Conservation (phyloP, 495 filamentous ascomycete genomes). For the Thozetella sp. region DNA sequence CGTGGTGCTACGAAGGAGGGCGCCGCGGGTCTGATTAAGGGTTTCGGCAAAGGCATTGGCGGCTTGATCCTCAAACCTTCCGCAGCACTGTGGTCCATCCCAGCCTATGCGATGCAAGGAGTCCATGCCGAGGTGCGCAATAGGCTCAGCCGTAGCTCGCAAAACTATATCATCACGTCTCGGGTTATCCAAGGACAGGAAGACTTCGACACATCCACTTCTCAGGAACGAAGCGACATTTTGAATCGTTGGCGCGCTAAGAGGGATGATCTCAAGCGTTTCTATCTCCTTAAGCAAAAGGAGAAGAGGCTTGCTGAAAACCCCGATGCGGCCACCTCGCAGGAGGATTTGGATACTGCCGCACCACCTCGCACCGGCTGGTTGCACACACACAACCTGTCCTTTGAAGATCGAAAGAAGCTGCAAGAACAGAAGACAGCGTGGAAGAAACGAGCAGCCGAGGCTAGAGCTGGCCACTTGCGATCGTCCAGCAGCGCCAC, state of each 20-base stretch:
- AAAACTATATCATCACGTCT: slow-evolving; percentile 73
- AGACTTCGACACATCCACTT: slow-evolving; percentile 50
- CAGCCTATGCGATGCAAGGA: slow-evolving; percentile 75
- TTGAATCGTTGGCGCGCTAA: slow-evolving; percentile 57
- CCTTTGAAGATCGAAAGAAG: slow-evolving; percentile 46
- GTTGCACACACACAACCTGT: slow-evolving; percentile 36
- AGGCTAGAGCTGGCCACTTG: neutral
- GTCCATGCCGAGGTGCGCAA: slow-evolving; percentile 73
- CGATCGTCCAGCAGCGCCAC: slow-evolving; percentile 12
- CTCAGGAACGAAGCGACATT: slow-evolving; percentile 58
- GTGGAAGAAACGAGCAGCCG: slow-evolving; percentile 27
- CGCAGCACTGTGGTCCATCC: slow-evolving; percentile 67
- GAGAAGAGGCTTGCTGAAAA: slow-evolving; percentile 18
- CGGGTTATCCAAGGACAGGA: slow-evolving; percentile 72
- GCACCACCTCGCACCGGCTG: slow-evolving; percentile 32
- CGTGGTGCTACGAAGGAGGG: slow-evolving; percentile 71
- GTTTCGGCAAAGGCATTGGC: slow-evolving; percentile 74
- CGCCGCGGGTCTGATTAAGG: slow-evolving; percentile 69
- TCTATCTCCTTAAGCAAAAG: slow-evolving; percentile 37
- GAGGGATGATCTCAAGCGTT: slow-evolving; percentile 53
- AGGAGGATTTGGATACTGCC: neutral
- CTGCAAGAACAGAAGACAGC: slow-evolving; percentile 45
- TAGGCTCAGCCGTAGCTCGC: slow-evolving; percentile 59
- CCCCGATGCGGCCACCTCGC: neutral
- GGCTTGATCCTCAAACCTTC: slow-evolving; percentile 70